Conservation (phyloP, 2,329 filamentous ascomycete genomes). For the Blastomyces percursus region DNA sequence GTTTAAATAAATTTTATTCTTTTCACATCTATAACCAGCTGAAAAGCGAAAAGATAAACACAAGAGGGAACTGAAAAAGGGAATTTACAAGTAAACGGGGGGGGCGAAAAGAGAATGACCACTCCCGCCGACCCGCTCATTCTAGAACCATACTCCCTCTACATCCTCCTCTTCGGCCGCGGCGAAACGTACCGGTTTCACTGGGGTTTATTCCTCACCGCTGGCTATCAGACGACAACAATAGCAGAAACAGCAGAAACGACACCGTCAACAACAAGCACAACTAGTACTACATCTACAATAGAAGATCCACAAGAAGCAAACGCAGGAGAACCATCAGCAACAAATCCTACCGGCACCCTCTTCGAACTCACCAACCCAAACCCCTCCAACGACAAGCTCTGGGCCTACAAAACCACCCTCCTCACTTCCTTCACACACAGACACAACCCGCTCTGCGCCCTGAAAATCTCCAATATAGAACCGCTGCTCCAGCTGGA, state of each 20-base stretch:
- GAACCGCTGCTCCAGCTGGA: constrained; percentile 12
- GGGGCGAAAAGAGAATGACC: not conserved
- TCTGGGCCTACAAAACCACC: constrained; percentile 15
- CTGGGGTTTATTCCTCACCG: constrained; percentile 19
- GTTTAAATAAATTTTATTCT: not conserved
- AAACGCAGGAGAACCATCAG: not conserved
- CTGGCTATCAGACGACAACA: not conserved
- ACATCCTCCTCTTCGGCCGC: constrained; percentile 17
- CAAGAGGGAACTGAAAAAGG: not conserved
- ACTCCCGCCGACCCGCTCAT: not conserved
- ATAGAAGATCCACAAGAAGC: not conserved
- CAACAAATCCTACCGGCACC: constrained; percentile 8
- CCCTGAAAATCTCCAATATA: constrained; percentile 17
- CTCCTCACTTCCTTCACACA: constrained; percentile 6
- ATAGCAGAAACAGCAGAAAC: not conserved
- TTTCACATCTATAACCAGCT: not conserved
- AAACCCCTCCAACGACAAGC: not conserved
- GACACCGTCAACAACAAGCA: not conserved
- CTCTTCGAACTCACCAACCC: constrained; percentile 17
- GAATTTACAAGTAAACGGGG: no score
- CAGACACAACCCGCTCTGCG: constrained; percentile 12
- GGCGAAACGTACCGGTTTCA: constrained; percentile 15
- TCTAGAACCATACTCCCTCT: constrained; percentile 14
- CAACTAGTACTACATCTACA: not conserved
- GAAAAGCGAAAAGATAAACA: not conserved